Conservation (phyloP, 257 asterid genomes). For the Solanum bulbocastanum region DNA sequence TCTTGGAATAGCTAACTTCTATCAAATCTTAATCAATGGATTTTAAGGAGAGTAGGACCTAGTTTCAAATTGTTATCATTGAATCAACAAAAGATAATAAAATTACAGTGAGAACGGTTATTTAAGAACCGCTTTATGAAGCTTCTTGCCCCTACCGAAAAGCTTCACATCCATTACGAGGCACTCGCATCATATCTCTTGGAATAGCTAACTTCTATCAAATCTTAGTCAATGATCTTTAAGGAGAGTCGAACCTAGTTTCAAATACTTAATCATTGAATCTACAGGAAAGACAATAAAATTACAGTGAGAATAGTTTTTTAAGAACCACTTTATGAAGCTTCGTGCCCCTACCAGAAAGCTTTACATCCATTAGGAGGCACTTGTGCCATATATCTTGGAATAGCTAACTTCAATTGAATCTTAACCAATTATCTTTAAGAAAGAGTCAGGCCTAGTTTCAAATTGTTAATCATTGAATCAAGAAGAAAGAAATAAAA, state of each 20-base stretch:
- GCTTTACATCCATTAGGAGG: background rate
- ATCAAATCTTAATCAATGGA: background rate
- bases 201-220: background rate
- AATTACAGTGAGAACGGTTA: background rate
- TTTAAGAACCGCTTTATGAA: background rate
- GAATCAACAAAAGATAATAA: background rate
- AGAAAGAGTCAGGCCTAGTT: background rate
- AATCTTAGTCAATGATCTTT: background rate
- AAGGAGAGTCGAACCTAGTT: background rate
- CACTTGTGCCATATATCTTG: background rate
- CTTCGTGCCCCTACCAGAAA: background rate
- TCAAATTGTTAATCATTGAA: background rate
- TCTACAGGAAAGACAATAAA: background rate
- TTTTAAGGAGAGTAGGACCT: background rate
- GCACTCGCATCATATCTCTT: background rate
- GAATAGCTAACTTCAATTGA: background rate
- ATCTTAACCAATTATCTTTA: background rate
- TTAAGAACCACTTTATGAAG: background rate
- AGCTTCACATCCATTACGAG: background rate
- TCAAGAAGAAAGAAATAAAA: background rate
- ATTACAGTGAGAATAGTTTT: background rate
- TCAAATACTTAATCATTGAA: background rate
- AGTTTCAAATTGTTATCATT: background rate
- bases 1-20: background rate
- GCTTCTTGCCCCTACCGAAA: background rate